Evolutionary conservation across 2,329 filamentous ascomycete genomes (phyloP).

Genomic region (Neonectria neomacrospora): DNA sequence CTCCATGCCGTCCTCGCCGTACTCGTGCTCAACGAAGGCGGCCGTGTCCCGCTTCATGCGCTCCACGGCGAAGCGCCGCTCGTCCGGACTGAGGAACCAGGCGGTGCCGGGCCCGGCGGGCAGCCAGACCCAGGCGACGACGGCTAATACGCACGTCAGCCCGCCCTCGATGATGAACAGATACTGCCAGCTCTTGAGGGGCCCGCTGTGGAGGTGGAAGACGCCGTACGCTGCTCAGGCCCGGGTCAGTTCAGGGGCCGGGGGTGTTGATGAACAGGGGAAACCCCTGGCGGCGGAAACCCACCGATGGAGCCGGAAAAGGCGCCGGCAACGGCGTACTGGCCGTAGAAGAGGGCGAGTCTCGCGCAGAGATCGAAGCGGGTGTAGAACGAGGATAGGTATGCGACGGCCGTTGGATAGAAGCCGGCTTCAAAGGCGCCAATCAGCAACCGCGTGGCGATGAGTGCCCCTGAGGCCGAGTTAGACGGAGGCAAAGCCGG

Average conservation of each 20-base stretch:
- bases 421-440: conserved; percentile 45
- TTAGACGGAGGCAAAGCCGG: conserved; percentile 15
- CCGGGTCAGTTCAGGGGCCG: conserved; percentile 10
- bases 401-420: conserved; percentile 44
- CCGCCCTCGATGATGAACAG: conserved; percentile 76
- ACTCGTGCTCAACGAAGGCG: conserved; percentile 41
- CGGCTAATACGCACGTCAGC: conserved; percentile 47
- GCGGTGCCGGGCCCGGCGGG: conserved; percentile 41
- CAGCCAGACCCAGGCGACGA: conserved; percentile 42
- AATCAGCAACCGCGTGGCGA: conserved; percentile 43
- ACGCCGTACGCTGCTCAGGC: conserved; percentile 40
- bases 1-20: conserved; percentile 42
- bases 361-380: conserved; percentile 41
- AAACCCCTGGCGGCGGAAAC: conserved; percentile 2
- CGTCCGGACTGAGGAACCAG: conserved; percentile 40
- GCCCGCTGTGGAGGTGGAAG: conserved; percentile 39
- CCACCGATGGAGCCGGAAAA: conserved; percentile 44
- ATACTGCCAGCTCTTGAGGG: conserved; percentile 71
- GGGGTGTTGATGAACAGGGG: neutral
- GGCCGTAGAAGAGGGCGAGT: conserved; percentile 44
- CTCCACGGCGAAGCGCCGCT: conserved; percentile 37
- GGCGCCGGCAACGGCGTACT: conserved; percentile 43
- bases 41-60: conserved; percentile 40
- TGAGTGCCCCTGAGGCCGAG: conserved; percentile 34
- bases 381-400: conserved; percentile 43